Evolutionary conservation across 768 basidiomycete genomes (phyloP), one percentile per base, ranked within the genome.

Genomic region (button mushroom (Agaricus bisporus)): DNA sequence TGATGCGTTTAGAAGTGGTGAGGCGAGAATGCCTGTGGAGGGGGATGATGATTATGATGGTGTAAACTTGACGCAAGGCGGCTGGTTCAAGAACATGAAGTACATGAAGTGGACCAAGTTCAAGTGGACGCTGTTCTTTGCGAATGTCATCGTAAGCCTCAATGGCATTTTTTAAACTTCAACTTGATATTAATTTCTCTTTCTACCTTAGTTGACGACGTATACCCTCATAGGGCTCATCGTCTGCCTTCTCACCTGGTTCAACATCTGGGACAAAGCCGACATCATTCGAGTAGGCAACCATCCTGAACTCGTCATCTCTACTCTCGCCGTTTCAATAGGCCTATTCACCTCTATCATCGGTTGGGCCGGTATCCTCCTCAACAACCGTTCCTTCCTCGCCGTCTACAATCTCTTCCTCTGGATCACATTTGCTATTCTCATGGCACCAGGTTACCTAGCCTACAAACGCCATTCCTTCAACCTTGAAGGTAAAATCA

Each of bases 381-480:
- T 91, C 62, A 92, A 92, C 75, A 88, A 89, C 65, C 87, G 89
- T 55, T 71, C 80, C 38, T 91, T 92, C 77, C 79, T 91, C 58
- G 87, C 88, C 37, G 66, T 85, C 48, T 91, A 89, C 71, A 76
- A 86, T 59, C 87, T 89, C 67, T 66, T 86, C 38, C 78, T 86
- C 43, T 92, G 89, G 89, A 70, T 85, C 62, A 80, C 78, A 53
- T 85, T 91, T 65, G 81, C 73, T 12, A 70, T 89, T 51, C 76
- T 91, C 64, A 75, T 88, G 64, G 72, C 79, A 0, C 89, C 89
- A 0, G 88, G 89, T 0, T 92, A 92, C 69, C 66, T 86, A 62
- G 82, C 86, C 37, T 92, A 88, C 76, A 88, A 86, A 66, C 73
- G 77, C 38, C 76, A 76, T 49, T 76, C 79, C 5, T 89, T 90